phyloP scores from a whole-genome alignment of 140 eudicot genomes.

The Ambrosia hybrid region DNA sequence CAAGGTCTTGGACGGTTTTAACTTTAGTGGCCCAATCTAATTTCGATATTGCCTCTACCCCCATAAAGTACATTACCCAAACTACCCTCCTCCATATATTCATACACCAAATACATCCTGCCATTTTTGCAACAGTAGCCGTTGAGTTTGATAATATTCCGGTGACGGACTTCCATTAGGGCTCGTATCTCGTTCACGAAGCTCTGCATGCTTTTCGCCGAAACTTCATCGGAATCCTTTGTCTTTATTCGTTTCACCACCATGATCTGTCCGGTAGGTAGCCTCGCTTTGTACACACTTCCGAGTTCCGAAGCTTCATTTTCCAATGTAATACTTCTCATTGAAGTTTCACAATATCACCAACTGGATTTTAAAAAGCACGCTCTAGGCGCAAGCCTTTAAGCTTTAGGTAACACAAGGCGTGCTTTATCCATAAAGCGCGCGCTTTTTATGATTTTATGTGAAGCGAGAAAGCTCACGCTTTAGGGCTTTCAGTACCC shows the following conservation, averaged over 20 bases:
- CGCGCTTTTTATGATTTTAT: too few species aligned
- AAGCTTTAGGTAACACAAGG: too few species aligned
- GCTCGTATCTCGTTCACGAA: constrained; percentile 87
- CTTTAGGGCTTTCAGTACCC: too few species aligned
- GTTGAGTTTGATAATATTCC: too few species aligned
- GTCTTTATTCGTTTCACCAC: constrained; percentile 69
- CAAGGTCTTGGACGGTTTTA: constrained; percentile 64
- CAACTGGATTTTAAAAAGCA: too few species aligned
- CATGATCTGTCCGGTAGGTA: constrained; percentile 57
- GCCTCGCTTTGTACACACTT: constrained; percentile 69
- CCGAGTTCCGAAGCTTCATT: constrained; percentile 94
- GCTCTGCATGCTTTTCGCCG: constrained; percentile 41
- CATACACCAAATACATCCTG: constrained; percentile 73
- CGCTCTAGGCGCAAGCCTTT: too few species aligned
- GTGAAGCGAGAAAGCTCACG: too few species aligned
- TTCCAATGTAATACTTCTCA: constrained; percentile 68
- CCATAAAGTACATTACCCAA: constrained; percentile 58
- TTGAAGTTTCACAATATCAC: too few species aligned
- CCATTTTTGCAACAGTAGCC: constrained; percentile 70
- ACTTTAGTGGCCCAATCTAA: constrained; percentile 65
- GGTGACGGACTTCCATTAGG: constrained; percentile 76
- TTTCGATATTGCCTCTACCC: constrained; percentile 40
- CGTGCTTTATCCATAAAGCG: too few species aligned
- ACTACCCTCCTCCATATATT: constrained; percentile 81
- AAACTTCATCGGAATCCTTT: constrained; percentile 42